A percentile compares a stretch with the other conserved stretches of the same genome.
phyloP scores from a whole-genome alignment of 768 basidiomycete genomes.

The Erythrobasidium yunnanense region DNA sequence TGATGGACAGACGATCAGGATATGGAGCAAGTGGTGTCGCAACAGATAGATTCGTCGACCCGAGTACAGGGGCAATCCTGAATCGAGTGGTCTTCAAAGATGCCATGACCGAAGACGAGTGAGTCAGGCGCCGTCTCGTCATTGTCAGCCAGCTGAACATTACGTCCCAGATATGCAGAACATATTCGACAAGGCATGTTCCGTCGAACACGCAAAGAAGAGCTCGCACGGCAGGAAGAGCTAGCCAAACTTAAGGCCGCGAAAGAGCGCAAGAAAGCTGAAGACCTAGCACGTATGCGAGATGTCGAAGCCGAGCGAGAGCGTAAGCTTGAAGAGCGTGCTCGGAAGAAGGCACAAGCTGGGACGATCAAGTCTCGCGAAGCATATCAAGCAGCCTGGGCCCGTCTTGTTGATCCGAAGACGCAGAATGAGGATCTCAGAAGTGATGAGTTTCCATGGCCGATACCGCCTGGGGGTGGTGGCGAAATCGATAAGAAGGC shows the following conservation, averaged over 20 bases:
- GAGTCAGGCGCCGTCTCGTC: background rate
- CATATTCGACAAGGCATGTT: constrained; percentile 35
- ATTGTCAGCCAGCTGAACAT: background rate
- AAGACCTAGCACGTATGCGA: constrained; percentile 7
- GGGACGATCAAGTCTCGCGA: constrained; percentile 8
- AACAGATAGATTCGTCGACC: constrained; percentile 15
- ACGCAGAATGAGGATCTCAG: constrained; percentile 19
- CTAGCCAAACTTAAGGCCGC: constrained; percentile 6
- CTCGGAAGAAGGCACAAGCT: constrained; percentile 1
- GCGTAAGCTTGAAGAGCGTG: constrained; percentile 25
- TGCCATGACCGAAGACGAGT: constrained; percentile 36
- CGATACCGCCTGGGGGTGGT: constrained; percentile 14
- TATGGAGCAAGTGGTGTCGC: background rate
- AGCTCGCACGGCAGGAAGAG: constrained; percentile 29
- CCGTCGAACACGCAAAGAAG: constrained; percentile 32
- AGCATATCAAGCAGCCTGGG: constrained; percentile 26
- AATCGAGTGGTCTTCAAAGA: constrained; percentile 20
- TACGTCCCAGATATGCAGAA: constrained; percentile 32
- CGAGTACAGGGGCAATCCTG: constrained; percentile 13
- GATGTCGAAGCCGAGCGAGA: constrained; percentile 23
- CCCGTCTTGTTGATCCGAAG: constrained; percentile 21
- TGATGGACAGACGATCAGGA: constrained; percentile 15
- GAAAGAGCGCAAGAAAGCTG: constrained; percentile 10
- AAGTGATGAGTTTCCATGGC: constrained; percentile 36
- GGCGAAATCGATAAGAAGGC: constrained; percentile 6